Evolutionary conservation across 2,329 filamentous ascomycete genomes (phyloP).

Genomic region (Fusarium sublunatum): DNA sequence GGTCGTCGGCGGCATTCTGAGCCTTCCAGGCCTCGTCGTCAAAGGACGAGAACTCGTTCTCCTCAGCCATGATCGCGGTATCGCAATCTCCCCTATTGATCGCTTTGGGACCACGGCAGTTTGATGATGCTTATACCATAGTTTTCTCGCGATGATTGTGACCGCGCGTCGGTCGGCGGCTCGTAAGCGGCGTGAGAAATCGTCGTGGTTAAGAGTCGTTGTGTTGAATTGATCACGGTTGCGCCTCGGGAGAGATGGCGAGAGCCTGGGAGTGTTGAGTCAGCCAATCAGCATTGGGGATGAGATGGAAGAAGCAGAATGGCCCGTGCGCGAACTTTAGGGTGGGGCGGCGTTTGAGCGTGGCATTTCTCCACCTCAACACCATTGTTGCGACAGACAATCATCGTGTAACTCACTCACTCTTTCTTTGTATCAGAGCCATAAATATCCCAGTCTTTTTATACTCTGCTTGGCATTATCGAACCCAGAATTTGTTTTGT

Average conservation of each 20-base stretch:
- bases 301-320: conserved; percentile 11
- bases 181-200: conserved; percentile 11
- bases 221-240: conserved; percentile 42
- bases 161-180: conserved; percentile 13
- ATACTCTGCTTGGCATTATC: not conserved
- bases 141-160: conserved; percentile 26
- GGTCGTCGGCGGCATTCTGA: conserved; percentile 63
- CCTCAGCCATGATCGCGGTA: conserved; percentile 49
- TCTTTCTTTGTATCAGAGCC: not conserved
- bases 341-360: conserved; percentile 16
- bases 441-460: too few species aligned
- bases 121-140: conserved; percentile 43
- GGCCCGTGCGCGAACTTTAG: conserved; percentile 18
- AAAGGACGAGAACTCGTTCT: conserved; percentile 51
- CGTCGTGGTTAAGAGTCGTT: conserved; percentile 17
- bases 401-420: not conserved
- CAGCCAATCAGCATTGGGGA: conserved; percentile 26
- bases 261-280: conserved; percentile 16
- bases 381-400: conserved; percentile 4
- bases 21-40: conserved; percentile 53
- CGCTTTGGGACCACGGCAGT: conserved; percentile 41
- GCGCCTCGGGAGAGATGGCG: conserved; percentile 17
- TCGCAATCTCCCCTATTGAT: conserved; percentile 41
- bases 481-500: too few species aligned
- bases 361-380: conserved; percentile 18